Percentiles rank a stretch among this genome's conserved stretches.
Evolutionary conservation across 148 eudicot genomes (phyloP).

Genomic region (Amaranthus hypochondriacus): DNA sequence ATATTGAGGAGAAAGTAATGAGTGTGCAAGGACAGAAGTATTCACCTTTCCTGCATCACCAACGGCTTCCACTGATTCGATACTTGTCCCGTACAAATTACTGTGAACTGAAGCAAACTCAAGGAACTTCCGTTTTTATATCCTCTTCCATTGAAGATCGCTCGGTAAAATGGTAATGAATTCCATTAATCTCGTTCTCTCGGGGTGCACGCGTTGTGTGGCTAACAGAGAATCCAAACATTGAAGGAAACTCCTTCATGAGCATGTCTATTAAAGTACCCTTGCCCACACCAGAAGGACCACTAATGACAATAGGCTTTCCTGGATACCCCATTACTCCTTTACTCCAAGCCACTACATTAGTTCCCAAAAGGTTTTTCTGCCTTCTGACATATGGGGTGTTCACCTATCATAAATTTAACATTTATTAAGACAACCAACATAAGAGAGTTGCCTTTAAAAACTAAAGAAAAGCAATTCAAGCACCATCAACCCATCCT

Average conservation of each 20-base stretch:
- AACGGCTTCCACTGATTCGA: slow-evolving; percentile 88
- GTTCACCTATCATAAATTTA: slow-evolving; percentile 46
- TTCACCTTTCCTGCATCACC: slow-evolving; percentile 88
- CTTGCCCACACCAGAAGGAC: slow-evolving; percentile 99
- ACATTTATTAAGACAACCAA: background rate
- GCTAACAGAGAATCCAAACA: slow-evolving; percentile 97
- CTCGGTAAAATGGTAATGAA: slow-evolving; percentile 88
- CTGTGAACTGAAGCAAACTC: slow-evolving; percentile 97
- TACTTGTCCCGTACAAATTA: slow-evolving; percentile 86
- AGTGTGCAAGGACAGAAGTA: background rate
- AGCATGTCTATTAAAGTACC: slow-evolving; percentile 76
- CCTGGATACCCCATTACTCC: slow-evolving; percentile 73
- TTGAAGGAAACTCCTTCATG: slow-evolving; percentile 80
- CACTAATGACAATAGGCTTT: slow-evolving; percentile 82
- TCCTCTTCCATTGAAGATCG: slow-evolving; percentile 66
- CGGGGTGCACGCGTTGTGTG: slow-evolving; percentile 94
- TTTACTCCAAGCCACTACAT: slow-evolving; percentile 89
- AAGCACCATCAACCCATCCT: background rate
- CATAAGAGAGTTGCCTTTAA: background rate
- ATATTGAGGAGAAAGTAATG: background rate
- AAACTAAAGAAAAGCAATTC: background rate
- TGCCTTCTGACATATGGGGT: slow-evolving; percentile 68
- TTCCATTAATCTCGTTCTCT: slow-evolving; percentile 64
- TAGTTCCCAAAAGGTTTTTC: slow-evolving; percentile 36
- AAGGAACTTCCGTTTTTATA: slow-evolving; percentile 82